A percentile compares a stretch with the other conserved stretches of the same genome.
Evolutionary conservation across 2,329 filamentous ascomycete genomes (phyloP).

Genomic region (Scorias spongiosa): DNA sequence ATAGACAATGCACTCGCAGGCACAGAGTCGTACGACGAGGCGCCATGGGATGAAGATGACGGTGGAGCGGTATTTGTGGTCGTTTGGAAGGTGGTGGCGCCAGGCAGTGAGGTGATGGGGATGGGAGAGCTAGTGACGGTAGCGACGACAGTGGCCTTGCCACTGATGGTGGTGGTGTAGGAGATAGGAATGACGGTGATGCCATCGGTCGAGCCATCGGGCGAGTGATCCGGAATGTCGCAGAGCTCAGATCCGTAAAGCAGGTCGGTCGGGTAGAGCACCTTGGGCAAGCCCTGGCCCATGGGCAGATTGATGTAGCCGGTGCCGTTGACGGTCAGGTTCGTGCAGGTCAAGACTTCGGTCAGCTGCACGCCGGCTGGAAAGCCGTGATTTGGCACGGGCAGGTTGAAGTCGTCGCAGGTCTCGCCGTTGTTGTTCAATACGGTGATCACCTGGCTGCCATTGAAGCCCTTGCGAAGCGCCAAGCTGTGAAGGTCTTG

Average conservation of each 20-base stretch:
- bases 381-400: constrained; percentile 19
- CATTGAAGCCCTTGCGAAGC: constrained; percentile 28
- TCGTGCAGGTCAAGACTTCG: constrained; percentile 21
- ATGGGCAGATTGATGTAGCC: constrained; percentile 19
- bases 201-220: constrained; percentile 1
- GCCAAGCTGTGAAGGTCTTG: constrained; percentile 28
- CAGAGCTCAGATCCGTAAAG: constrained; percentile 14
- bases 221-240: constrained; percentile 2
- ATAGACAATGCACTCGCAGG: neutral
- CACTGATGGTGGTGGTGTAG: constrained; percentile 36
- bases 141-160: constrained; percentile 67
- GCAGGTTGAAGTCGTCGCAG: constrained; percentile 20
- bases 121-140: constrained; percentile 51
- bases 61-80: neutral
- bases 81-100: neutral
- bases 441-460: constrained; percentile 29
- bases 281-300: constrained; percentile 20
- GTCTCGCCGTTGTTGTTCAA: constrained; percentile 26
- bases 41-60: neutral
- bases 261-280: constrained; percentile 16
- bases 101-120: neutral
- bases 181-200: neutral
- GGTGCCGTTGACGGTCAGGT: constrained; percentile 12
- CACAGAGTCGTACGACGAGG: neutral
- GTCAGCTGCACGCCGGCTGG: constrained; percentile 13